Percentiles rank a stretch among this genome's conserved stretches.
Evolutionary conservation across 352 stramenopile genomes (phyloP).

Genomic region (Pythium scleroteichum): DNA sequence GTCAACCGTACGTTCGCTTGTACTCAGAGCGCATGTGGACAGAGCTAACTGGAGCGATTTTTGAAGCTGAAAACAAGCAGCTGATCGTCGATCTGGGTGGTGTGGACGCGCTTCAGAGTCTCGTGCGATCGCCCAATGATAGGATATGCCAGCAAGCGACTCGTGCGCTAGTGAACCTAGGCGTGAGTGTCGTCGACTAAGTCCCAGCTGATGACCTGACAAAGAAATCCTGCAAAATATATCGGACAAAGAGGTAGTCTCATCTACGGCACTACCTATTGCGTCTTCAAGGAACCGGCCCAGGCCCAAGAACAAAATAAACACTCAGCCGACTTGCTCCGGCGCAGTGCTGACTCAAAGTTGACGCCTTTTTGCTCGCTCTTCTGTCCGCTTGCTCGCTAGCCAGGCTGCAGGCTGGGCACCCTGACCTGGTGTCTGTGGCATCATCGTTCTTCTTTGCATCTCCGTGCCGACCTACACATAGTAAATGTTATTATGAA

Average conservation of each 20-base stretch:
- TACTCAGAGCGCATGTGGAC: background rate
- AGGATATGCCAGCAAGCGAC: conserved; percentile 90
- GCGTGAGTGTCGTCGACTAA: conserved; percentile 79
- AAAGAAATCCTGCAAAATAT: background rate
- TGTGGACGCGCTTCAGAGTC: conserved; percentile 76
- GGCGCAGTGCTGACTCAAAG: conserved; percentile 31
- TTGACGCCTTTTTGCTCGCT: conserved; percentile 79
- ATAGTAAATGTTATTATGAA: background rate
- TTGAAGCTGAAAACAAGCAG: conserved; percentile 86
- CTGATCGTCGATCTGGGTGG: conserved; percentile 83
- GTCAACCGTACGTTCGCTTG: conserved; percentile 82
- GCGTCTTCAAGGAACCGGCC: background rate
- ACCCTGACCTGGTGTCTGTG: conserved; percentile 52
- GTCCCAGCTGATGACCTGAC: background rate
- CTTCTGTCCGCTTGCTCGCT: conserved; percentile 81
- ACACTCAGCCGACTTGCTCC: background rate
- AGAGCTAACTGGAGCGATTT: too few species aligned
- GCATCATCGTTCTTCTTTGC: conserved; percentile 88
- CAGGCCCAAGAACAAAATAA: background rate
- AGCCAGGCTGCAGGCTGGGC: conserved; percentile 72
- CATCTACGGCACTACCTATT: background rate
- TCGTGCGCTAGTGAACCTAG: conserved; percentile 87
- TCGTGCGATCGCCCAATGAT: conserved; percentile 81
- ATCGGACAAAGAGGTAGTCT: background rate
- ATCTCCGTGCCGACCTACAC: conserved; percentile 86